A percentile compares a stretch with the other conserved stretches of the same genome.
These are phyloP conservation scores for Pichia exigua DNA, from an alignment of 805 yeast species.

Conservation along the genomic window DNA sequence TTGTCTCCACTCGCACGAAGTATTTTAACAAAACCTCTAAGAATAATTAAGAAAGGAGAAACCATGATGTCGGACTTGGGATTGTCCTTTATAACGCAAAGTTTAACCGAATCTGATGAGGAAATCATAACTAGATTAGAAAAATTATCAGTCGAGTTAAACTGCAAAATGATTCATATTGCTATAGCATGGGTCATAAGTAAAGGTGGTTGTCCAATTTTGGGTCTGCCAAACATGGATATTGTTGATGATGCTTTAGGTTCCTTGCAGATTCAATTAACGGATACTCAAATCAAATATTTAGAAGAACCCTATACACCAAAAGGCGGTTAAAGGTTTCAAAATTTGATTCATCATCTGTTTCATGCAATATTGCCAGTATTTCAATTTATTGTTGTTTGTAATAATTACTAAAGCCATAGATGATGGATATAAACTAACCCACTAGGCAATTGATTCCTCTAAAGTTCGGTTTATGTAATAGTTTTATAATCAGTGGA, in stretches of 20 bases:
- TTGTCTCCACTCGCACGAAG: slow-evolving; percentile 57
- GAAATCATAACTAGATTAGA: slow-evolving; percentile 46
- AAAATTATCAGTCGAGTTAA: slow-evolving; percentile 39
- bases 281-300: slow-evolving; percentile 29
- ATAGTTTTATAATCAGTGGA: no score
- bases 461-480: no score
- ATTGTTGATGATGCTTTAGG: slow-evolving; percentile 45
- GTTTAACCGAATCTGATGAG: slow-evolving; percentile 21
- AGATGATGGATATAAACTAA: no score
- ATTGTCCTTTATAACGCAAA: slow-evolving; percentile 7
- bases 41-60: background rate
- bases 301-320: slow-evolving; percentile 31
- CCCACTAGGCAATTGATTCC: no score
- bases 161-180: slow-evolving; percentile 45
- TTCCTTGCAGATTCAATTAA: slow-evolving; percentile 34
- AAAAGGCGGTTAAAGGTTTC: slow-evolving; percentile 1
- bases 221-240: slow-evolving; percentile 41
- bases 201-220: slow-evolving; percentile 48
- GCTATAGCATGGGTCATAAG: slow-evolving; percentile 47
- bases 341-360: background rate
- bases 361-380: no score
- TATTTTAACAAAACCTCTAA: slow-evolving; percentile 12
- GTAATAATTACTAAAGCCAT: no score
- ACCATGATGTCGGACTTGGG: slow-evolving; percentile 31
- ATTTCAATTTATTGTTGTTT: no score